These are phyloP conservation scores for sunflower (Helianthus annuus) DNA, from an alignment of 129 eudicot genomes.

Conservation along the genomic window DNA sequence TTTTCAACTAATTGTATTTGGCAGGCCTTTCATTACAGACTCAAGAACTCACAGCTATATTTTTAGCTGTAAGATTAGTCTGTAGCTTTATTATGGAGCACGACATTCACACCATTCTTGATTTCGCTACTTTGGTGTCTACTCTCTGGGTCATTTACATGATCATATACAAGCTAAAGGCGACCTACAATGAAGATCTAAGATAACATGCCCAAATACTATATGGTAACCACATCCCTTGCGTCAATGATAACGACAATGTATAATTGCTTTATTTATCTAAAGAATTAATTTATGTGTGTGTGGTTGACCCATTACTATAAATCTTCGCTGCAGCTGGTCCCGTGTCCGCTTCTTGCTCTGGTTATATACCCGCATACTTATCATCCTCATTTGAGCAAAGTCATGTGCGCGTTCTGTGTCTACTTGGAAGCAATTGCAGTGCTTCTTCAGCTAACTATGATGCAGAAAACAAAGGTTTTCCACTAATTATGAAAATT, in stretches of 20 bases:
- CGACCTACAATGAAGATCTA: constrained; percentile 65
- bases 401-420: constrained; percentile 76
- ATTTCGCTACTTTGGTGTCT: constrained; percentile 61
- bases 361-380: constrained; percentile 62
- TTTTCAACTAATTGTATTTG: background rate
- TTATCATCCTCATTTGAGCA: constrained; percentile 34
- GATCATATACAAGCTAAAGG: constrained; percentile 70
- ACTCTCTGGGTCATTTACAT: constrained; percentile 90
- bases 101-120: constrained; percentile 87
- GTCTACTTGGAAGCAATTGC: constrained; percentile 83
- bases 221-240: constrained; percentile 45
- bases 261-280: too few species aligned
- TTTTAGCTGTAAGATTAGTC: constrained; percentile 62
- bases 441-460: constrained; percentile 80
- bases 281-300: too few species aligned
- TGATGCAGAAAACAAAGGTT: constrained; percentile 94
- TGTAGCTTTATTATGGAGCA: constrained; percentile 73
- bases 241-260: too few species aligned
- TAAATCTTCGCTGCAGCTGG: constrained; percentile 40
- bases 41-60: constrained; percentile 87
- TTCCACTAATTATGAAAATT: background rate
- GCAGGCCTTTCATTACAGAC: constrained; percentile 87
- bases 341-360: constrained; percentile 65
- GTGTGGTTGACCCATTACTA: background rate
- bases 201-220: constrained; percentile 69